Base-by-base conservation (phyloP, 2,329 filamentous ascomycete genomes). In the Pestalotiopsis sp. region DNA sequence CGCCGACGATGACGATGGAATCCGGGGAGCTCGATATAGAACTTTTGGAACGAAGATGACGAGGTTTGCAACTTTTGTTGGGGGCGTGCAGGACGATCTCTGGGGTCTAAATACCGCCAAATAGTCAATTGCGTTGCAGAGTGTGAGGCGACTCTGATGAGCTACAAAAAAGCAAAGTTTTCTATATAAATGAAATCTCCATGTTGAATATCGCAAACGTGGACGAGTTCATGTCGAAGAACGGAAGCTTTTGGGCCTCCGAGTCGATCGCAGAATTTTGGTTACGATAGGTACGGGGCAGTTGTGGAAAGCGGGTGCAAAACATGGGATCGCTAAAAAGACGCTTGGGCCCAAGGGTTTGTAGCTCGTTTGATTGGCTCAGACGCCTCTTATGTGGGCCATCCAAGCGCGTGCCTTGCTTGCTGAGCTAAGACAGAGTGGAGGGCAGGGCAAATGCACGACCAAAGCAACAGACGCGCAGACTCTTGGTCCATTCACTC, bases 1-100 rank as follows among this genome's bases (percentile, higher is more conserved):
- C 77, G 77, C 73, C 77, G 76, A 74, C 74, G 77, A 77, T 75
- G 75, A 75, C 76, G 76, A 75, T 77, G 69, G 73, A 73, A 75
- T 75, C 73, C 73, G 73, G 76, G 73, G 73, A 72, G 70, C 67
- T 68, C 71, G 69, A 71, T 69, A 67, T 63, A 69, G 70, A 67
- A 73, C 72, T 69, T 74, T 67, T 57, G 71, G 68, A 70, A 77
- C 74, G 74, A 78, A 78, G 75, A 72, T 60, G 72, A 65, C 27
- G 52, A 69, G 67, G 59, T 73, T 70, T 49, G 61, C 70, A 62
- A 71, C 70, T 68, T 67, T 69, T 69, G 73, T 66, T 60, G 14
- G 62, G 58, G 27, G 41, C 41, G 69, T 68, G 14, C 41, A 17
- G 68, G 38, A 67, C 69, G 38, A 59, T 20, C 68, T 25, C 31